Conservation (phyloP, 257 asterid genomes). For the Paraleonurus japonicus region DNA sequence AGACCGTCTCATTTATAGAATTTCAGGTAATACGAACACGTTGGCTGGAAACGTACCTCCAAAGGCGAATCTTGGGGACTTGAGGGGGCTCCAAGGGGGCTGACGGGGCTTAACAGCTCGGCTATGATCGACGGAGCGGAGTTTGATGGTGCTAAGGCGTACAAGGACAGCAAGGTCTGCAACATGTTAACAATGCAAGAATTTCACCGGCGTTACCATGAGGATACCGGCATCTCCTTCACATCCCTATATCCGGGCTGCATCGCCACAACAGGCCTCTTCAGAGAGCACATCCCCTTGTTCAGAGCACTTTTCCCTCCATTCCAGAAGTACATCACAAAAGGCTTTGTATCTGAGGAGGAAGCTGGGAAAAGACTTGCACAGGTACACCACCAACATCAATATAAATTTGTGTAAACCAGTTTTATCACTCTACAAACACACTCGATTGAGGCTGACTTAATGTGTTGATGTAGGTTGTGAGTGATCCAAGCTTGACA, state of each 20-base stretch:
- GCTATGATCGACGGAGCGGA: constrained; percentile 90
- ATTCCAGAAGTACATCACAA: constrained; percentile 85
- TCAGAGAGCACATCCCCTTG: constrained; percentile 85
- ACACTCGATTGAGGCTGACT: too few species aligned
- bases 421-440: too few species aligned
- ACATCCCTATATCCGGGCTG: constrained; percentile 95
- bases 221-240: constrained; percentile 85
- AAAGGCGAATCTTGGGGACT: constrained; percentile 88
- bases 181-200: constrained; percentile 98
- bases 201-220: constrained; percentile 82
- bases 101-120: constrained; percentile 70
- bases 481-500: constrained; percentile 87
- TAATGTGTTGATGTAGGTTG: constrained; percentile 80
- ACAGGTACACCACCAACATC: constrained; percentile 41
- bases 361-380: constrained; percentile 93
- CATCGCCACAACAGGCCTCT: constrained; percentile 90
- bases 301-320: constrained; percentile 89
- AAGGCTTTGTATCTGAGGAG: constrained; percentile 87
- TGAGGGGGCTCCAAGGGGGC: constrained; percentile 77
- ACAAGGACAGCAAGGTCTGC: constrained; percentile 97
- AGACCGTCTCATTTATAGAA: neutral
- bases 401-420: neutral
- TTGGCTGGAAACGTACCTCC: constrained; percentile 97
- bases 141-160: constrained; percentile 96
- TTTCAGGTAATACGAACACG: constrained; percentile 83